These are phyloP conservation scores for Thamnidium elegans DNA, from an alignment of 192 early-diverging fungal genomes.

Conservation along the genomic window DNA sequence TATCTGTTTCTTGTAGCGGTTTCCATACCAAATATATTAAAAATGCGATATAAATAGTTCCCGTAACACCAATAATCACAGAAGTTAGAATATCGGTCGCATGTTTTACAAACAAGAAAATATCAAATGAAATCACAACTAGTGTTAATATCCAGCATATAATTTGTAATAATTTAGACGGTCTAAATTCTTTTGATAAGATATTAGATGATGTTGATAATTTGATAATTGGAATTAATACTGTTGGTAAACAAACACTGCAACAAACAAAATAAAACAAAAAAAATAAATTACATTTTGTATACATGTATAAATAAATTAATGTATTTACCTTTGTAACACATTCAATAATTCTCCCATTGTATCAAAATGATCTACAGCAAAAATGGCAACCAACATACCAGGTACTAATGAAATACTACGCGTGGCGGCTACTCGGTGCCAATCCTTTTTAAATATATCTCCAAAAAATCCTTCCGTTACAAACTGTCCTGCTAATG, in stretches of 20 bases:
- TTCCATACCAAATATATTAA: slow-evolving; percentile 15
- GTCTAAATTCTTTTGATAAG: slow-evolving; percentile 15
- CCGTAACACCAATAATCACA: not conserved
- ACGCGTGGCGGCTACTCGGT: slow-evolving; percentile 59
- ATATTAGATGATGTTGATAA: slow-evolving; percentile 9
- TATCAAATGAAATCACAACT: slow-evolving; percentile 21
- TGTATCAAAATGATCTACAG: slow-evolving; percentile 57
- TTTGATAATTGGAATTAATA: slow-evolving; percentile 23
- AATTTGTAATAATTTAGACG: not conserved
- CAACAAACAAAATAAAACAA: not conserved
- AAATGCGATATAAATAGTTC: not conserved
- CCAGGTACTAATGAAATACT: slow-evolving; percentile 61
- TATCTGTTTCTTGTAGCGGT: not conserved
- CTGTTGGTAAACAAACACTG: slow-evolving; percentile 22
- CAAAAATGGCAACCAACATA: slow-evolving; percentile 61
- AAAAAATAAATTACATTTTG: not conserved
- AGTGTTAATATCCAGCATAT: slow-evolving; percentile 8
- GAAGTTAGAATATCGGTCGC: not conserved
- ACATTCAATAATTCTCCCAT: slow-evolving; percentile 71
- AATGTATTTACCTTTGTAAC: slow-evolving; percentile 58
- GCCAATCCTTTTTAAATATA: slow-evolving; percentile 55
- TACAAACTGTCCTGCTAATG: slow-evolving; percentile 86
- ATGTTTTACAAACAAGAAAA: slow-evolving; percentile 22
- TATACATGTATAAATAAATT: no score
- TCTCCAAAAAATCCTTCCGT: slow-evolving; percentile 81